Evolutionary conservation across 1,284 basidiomycete species (phyloP), one percentile per base, ranked within the genome.

Genomic region (Cutaneotrichosporon sp.): DNA sequence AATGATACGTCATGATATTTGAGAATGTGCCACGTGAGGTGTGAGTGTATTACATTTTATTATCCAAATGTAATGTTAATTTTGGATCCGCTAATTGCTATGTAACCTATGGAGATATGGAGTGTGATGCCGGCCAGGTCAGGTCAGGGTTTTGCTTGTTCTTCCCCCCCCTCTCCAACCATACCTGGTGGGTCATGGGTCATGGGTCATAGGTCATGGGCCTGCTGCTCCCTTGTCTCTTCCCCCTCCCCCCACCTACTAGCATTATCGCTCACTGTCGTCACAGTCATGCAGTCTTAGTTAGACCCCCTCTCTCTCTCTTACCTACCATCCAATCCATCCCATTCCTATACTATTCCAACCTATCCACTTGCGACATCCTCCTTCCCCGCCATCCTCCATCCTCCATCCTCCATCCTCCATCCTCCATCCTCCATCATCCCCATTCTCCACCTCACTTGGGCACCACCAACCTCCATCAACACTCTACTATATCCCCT

Each of bases 341-440:
- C 18, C 42, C 18, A 16, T 18, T 18, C 42, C 40, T 16, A 5
- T 18, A 8, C 30, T 13, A 11, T 31, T 16, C 8, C 26, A 21
- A 22, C 34, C 49, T 42, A 50, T 36, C 60, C 52, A 53, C 51
- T n/a, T 53, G 26, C 30, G 8, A 31, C 52, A 4, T 49, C 47
- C 47, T 21, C 21, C 47, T 21, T 21, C n/a, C 21, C 47, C 47
- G 10, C 21, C 47, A 13, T 47, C 14, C 22, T 52, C 51, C 51
- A 52, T 47, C 59, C 30, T n/a, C 42, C 49, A 61, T 36, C 59
- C 42, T 60, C 36, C 59, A 55, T 53, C 59, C 22, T 53, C 59
- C 11, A n/a, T n/a, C 59, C 30, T n/a, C 42, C 49, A 61, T 36
- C 59, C 42, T 60, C 36, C 59, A 55, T 53, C 59, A 32, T 53